phyloP scores from a whole-genome alignment of 2,329 filamentous ascomycete genomes.

The Aspergillus thermomutatus region DNA sequence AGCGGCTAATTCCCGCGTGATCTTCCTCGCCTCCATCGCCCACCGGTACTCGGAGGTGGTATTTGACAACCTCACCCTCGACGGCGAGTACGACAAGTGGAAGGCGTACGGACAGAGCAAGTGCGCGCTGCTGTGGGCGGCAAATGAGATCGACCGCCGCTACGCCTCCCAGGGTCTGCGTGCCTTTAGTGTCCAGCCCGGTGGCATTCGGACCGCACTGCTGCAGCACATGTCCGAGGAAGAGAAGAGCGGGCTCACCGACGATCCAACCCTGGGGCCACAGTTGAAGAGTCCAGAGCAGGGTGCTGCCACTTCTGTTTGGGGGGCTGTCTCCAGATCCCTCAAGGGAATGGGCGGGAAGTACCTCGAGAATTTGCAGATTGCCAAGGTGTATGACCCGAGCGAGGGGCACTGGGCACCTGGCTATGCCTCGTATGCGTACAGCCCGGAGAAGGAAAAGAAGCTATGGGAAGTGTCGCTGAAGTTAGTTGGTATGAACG shows the following conservation, averaged over 20 bases:
- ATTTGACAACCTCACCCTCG: slow-evolving; percentile 40
- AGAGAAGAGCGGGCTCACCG: neutral
- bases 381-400: slow-evolving; percentile 1
- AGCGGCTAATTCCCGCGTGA: slow-evolving; percentile 46
- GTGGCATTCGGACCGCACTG: slow-evolving; percentile 20
- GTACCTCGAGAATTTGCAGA: slow-evolving; percentile 26
- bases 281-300: slow-evolving; percentile 17
- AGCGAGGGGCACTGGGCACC: neutral
- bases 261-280: neutral
- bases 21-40: slow-evolving; percentile 44
- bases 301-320: slow-evolving; percentile 26
- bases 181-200: slow-evolving; percentile 46
- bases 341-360: slow-evolving; percentile 25
- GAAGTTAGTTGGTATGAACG: neutral
- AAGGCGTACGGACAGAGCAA: slow-evolving; percentile 50
- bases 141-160: slow-evolving; percentile 51
- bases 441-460: slow-evolving; percentile 6
- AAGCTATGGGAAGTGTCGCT: slow-evolving; percentile 10
- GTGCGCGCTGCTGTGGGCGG: slow-evolving; percentile 50
- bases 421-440: slow-evolving; percentile 15
- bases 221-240: slow-evolving; percentile 4
- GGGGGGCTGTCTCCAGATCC: slow-evolving; percentile 24
- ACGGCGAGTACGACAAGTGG: slow-evolving; percentile 33
- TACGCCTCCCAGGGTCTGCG: slow-evolving; percentile 47
- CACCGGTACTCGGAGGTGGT: slow-evolving; percentile 38